These are phyloP conservation scores for Westerdykella sp. DNA, from an alignment of 2,329 filamentous ascomycete species.

Conservation along the genomic window DNA sequence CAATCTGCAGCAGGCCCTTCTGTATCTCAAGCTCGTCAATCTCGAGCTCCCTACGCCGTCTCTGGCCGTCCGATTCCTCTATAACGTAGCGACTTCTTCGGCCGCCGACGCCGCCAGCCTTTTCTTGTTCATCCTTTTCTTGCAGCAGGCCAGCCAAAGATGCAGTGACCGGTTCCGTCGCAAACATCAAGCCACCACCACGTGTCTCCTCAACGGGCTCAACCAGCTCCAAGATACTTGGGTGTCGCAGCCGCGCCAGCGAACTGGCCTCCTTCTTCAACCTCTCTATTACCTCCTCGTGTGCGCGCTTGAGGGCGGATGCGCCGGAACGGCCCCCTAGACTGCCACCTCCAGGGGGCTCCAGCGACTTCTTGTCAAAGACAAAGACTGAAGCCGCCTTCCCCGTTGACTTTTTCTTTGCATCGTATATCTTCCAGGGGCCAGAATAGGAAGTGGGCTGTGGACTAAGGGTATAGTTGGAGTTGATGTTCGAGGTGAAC, in stretches of 20 bases:
- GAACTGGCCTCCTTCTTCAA: conserved; percentile 88
- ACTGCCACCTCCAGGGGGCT: conserved; percentile 55
- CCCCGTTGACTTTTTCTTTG: conserved; percentile 90
- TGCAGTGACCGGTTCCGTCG: conserved; percentile 83
- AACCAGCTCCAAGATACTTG: conserved; percentile 83
- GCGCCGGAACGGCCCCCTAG: conserved; percentile 55
- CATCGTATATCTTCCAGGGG: conserved; percentile 96
- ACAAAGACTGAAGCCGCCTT: conserved; percentile 88
- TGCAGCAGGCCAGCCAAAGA: conserved; percentile 76
- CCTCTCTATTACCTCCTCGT: conserved; percentile 86
- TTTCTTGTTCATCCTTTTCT: conserved; percentile 86
- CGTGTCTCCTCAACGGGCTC: conserved; percentile 95
- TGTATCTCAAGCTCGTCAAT: conserved; percentile 97
- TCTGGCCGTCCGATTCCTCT: conserved; percentile 68
- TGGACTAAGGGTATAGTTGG: conserved; percentile 79
- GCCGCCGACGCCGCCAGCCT: conserved; percentile 59
- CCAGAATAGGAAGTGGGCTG: conserved; percentile 74
- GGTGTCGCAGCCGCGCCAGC: conserved; percentile 81
- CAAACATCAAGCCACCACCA: conserved; percentile 88
- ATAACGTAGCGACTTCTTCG: conserved; percentile 73
- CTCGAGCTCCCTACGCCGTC: conserved; percentile 70
- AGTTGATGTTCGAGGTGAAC: conserved; percentile 85
- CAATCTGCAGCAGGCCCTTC: conserved; percentile 87
- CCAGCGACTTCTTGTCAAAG: conserved; percentile 83
- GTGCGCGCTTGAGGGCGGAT: conserved; percentile 66